Evolutionary conservation across 352 stramenopile species (phyloP).

Genomic region (Pythium inflatum): DNA sequence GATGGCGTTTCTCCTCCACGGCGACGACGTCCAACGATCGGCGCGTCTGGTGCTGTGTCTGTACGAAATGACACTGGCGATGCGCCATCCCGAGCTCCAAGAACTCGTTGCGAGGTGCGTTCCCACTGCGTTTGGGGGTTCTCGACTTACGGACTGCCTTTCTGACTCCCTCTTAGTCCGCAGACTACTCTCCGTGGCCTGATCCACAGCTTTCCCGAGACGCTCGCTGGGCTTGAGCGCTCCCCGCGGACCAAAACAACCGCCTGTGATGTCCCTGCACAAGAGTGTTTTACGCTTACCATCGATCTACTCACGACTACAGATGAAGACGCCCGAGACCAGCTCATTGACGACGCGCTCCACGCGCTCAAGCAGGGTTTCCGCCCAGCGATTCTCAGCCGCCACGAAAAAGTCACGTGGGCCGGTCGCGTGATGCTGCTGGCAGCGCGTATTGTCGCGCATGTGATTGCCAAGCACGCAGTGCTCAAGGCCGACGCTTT

Average conservation of each 20-base stretch:
- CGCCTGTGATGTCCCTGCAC: neutral
- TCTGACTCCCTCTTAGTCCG: neutral
- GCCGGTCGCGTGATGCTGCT: conserved; percentile 26
- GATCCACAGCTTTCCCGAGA: conserved; percentile 12
- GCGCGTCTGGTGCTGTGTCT: conserved; percentile 8
- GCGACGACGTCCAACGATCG: no score
- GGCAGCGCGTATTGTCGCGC: conserved; percentile 10
- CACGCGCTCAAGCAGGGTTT: conserved; percentile 18
- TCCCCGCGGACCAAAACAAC: neutral
- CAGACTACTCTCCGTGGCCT: conserved; percentile 5
- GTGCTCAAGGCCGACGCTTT: neutral
- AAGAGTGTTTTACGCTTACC: conserved; percentile 14
- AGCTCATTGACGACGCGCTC: conserved; percentile 17
- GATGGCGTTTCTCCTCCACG: neutral
- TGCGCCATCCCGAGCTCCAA: conserved; percentile 13
- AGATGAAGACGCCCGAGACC: neutral
- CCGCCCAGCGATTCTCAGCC: neutral
- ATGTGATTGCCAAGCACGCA: neutral
- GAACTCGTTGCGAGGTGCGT: conserved; percentile 4
- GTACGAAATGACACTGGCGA: neutral
- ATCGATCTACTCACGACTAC: conserved; percentile 18
- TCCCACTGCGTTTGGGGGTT: neutral
- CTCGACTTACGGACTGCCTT: neutral
- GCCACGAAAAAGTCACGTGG: conserved; percentile 5
- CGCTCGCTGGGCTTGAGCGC: neutral